Evolutionary conservation across 331 rosid species (phyloP).

Genomic region (Malus hybrid): DNA sequence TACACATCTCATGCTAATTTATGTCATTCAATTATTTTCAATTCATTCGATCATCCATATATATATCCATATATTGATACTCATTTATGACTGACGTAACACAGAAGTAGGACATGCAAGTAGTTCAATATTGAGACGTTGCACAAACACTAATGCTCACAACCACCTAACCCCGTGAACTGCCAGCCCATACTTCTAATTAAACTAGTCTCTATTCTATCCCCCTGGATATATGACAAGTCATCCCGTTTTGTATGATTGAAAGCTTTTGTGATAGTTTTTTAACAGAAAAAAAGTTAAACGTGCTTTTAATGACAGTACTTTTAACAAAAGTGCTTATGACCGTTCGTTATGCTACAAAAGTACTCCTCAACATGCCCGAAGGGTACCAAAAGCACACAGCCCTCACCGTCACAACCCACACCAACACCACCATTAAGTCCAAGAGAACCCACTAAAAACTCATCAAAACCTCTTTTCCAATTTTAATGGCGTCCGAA

Average conservation of each 20-base stretch:
- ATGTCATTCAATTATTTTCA: rapidly evolving
- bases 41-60: neutral
- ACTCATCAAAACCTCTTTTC: neutral
- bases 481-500: neutral
- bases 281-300: neutral
- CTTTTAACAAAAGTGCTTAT: neutral
- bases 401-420: too few species aligned
- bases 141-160: neutral
- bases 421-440: neutral
- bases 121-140: neutral
- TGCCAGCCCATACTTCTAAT: neutral
- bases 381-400: neutral
- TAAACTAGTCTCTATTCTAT: neutral
- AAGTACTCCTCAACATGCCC: neutral
- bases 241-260: neutral
- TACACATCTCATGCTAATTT: too few species aligned
- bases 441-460: neutral
- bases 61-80: too few species aligned
- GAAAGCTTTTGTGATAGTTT: too few species aligned
- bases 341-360: neutral
- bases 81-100: neutral
- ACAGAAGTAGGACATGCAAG: neutral
- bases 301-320: neutral
- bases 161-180: neutral
- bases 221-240: neutral